These are phyloP conservation scores for Neofusicoccum parvum DNA, from an alignment of 2,329 filamentous ascomycete genomes.

Conservation along the genomic window DNA sequence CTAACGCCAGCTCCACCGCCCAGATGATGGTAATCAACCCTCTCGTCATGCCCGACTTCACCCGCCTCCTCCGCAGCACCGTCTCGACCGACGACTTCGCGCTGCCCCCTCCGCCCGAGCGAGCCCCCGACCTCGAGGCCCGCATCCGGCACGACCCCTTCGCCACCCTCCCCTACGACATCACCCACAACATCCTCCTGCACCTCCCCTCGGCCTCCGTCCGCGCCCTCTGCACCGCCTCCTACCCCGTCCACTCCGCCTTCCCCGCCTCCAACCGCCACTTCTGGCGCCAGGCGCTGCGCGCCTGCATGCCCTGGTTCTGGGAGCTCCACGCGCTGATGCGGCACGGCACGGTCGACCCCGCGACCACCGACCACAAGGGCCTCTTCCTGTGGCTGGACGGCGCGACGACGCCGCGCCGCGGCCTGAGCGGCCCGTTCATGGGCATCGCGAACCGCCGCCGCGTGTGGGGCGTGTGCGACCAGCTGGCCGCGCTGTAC, in stretches of 20 bases:
- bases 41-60: slow-evolving; percentile 4
- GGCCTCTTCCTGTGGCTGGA: slow-evolving; percentile 30
- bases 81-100: slow-evolving; percentile 22
- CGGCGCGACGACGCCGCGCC: slow-evolving; percentile 23
- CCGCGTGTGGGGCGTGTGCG: slow-evolving; percentile 32
- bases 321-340: slow-evolving; percentile 21
- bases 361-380: slow-evolving; percentile 24
- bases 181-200: neutral
- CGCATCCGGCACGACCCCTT: slow-evolving; percentile 2
- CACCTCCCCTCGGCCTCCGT: neutral
- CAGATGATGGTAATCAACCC: slow-evolving; percentile 26
- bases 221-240: neutral
- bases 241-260: neutral
- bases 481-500: slow-evolving; percentile 4
- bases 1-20: neutral
- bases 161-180: neutral
- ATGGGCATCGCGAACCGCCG: slow-evolving; percentile 37
- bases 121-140: slow-evolving; percentile 20
- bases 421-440: slow-evolving; percentile 29
- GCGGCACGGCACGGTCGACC: slow-evolving; percentile 24
- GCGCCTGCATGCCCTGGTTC: slow-evolving; percentile 11
- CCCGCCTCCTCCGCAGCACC: slow-evolving; percentile 19
- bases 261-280: neutral
- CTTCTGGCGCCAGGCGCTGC: neutral
- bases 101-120: neutral